Conservation (phyloP, 768 basidiomycete genomes). For the Boletales sp. region DNA sequence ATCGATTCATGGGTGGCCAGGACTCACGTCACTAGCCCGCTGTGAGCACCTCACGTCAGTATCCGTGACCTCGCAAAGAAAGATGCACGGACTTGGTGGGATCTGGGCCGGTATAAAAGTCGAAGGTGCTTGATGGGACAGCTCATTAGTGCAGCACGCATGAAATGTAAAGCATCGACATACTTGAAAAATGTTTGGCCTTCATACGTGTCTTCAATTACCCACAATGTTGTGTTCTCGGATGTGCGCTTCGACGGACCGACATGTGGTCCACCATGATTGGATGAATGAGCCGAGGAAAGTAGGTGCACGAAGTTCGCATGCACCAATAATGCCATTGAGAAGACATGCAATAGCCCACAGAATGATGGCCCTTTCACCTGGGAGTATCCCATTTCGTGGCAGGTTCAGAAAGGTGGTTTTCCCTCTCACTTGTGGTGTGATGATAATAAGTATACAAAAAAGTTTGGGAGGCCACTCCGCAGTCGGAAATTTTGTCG, state of each 20-base stretch:
- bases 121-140: constrained; percentile 42
- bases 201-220: constrained; percentile 62
- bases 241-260: constrained; percentile 13
- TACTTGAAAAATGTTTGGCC: constrained; percentile 72
- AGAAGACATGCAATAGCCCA: constrained; percentile 13
- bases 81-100: constrained; percentile 51
- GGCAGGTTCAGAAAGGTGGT: constrained; percentile 5
- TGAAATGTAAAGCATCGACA: constrained; percentile 18
- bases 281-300: constrained; percentile 1
- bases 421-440: background rate
- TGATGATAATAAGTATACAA: background rate
- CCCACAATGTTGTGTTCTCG: constrained; percentile 52
- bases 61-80: constrained; percentile 7
- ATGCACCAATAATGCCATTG: constrained; percentile 11
- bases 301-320: constrained; percentile 6
- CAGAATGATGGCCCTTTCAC: constrained; percentile 7
- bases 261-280: background rate
- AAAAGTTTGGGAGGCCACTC: background rate
- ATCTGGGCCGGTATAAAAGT: constrained; percentile 58
- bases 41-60: constrained; percentile 28
- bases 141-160: constrained; percentile 3
- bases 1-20: background rate
- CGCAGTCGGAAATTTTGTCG: constrained; percentile 15
- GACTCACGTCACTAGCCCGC: constrained; percentile 71
- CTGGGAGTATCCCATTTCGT: constrained; percentile 12